Base-by-base conservation (phyloP, 2,329 filamentous ascomycete genomes). In the Arachnomyces sp. region DNA sequence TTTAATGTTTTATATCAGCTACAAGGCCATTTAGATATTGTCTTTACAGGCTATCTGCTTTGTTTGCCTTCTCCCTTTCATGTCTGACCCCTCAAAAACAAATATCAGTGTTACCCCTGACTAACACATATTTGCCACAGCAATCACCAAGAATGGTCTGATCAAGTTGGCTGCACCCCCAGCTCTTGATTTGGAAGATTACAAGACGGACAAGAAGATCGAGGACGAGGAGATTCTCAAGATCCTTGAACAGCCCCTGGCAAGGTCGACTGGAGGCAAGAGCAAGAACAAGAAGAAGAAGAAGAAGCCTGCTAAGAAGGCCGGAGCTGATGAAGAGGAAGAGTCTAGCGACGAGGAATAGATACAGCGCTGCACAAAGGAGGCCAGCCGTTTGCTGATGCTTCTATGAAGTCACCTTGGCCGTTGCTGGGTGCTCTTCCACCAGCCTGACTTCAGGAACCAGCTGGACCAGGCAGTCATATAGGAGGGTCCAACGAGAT, bases 181-280 rank as follows among this genome's bases (percentile, higher is more conserved):
- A 46, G 64, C 81, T 15, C 74, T 84, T 48, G 87, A 96, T 60
- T 63, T 92, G 46, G 77, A 75, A 61, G 88, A 89, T 72, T 79
- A 83, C 74, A 84, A 95, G 77, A 83, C 86, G 28, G 89, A 96
- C 66, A 96, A 96, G 79, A 95, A 95, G 78, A 95, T 98, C 59
- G 83, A 81, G 51, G 90, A 96, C 50, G 87, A 94, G 71, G 90
- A 96, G 71, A 76, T 98, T 51, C 80, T 96, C 54, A 86, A 92
- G 75, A 90, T 96, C 50, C 77, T 98, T 38, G 88, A 92, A 69
- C 85, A 86, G 66, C 90, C 90, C 25, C 69, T 95, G 54, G 69
- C 73, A 45, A 78, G 75, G 59, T 69, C 73, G 15, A 69, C 72
- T 32, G 69, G 68, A 38, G 73, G 82, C 51, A 86, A 86, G 69